A percentile compares a stretch with the other conserved stretches of the same genome.
Conservation (phyloP, 192 early-diverging fungal species). For the Podila epigama region DNA sequence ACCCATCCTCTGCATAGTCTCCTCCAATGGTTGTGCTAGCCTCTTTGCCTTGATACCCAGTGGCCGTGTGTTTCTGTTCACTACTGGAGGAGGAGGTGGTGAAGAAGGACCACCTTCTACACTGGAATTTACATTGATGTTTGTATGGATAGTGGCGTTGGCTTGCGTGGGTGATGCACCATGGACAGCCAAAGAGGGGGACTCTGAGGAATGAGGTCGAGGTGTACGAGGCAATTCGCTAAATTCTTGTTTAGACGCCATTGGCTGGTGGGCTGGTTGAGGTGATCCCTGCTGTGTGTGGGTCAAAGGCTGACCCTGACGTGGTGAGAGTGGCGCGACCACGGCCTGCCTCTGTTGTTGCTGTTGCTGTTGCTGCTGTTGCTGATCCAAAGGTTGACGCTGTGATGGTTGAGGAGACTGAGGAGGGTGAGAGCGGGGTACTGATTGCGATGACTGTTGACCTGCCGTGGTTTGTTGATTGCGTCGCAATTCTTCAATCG, state of each 20-base stretch:
- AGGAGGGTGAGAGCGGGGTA: not conserved
- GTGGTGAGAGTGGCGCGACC: not conserved
- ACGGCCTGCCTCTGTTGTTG: not conserved
- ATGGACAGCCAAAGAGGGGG: no score
- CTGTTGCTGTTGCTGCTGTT: conserved; percentile 1
- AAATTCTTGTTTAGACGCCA: conserved; percentile 24
- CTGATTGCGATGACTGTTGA: not conserved
- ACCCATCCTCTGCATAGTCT: conserved; percentile 7
- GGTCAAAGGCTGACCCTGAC: not conserved
- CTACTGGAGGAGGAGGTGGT: not conserved
- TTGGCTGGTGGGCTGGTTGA: not conserved
- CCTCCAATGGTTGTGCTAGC: conserved; percentile 2
- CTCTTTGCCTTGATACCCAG: conserved; percentile 7
- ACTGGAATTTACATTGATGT: no score
- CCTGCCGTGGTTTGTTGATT: not conserved
- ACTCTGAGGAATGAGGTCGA: not conserved
- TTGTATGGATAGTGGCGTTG: no score
- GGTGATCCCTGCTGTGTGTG: not conserved
- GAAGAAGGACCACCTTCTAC: no score
- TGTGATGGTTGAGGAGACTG: not conserved
- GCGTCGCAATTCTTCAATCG: conserved; percentile 11
- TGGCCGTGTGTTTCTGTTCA: conserved; percentile 32
- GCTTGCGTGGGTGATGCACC: no score
- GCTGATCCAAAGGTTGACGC: not conserved
- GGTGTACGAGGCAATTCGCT: not conserved